Base-by-base conservation (phyloP, 2,329 filamentous ascomycete species). In the Ceratocystiopsis sp. region DNA sequence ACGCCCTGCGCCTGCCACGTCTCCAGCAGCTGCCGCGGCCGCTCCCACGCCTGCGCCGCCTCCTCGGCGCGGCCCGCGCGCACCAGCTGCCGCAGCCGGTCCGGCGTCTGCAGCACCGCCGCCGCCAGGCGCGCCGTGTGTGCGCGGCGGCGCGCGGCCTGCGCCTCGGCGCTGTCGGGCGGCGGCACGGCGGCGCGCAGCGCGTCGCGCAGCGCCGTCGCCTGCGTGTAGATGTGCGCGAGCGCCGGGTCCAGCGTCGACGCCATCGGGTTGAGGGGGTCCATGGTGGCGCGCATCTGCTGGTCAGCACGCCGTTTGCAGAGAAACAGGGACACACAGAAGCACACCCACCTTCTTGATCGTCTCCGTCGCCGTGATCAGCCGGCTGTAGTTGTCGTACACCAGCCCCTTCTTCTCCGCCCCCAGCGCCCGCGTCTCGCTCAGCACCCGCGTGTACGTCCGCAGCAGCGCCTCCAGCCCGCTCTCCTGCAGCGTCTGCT, bases 371-470 rank as follows among this genome's bases (percentile, higher is more conserved):
- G 91, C 91, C n/a, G 80, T 75, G 51, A 98, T 95, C 51, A 98
- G 64, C 63, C 96, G 96, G 52, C 82, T 91, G 61, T 96, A 98
- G 58, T 98, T 98, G 59, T 98, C 89, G 59, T 98, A 98, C 5
- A 98, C 91, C 48, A 98, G 64, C 2, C 89, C 87, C 63, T 98
- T 98, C 60, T 91, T 82, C 68, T 98, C 91, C 19, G 89, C 89
- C 55, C 96, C 91, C 16, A 98, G 68, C 2, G 84, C 87, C 35
- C 86, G 67, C 40, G 94, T 89, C 62, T 96, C 89, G 51, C 76
- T 72, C 51, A 89, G 61, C 11, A 89, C 67, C 18, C 74, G 70
- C 39, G 80, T 77, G 57, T 91, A 86, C 1, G 80, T 67, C 42
- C 68, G 68, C 54, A 91, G 57, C 42, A 91, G 64, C 43, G 80